Evolutionary conservation across 768 basidiomycete genomes (phyloP), one percentile per base, ranked within the genome.

Genomic region (Rossbeevera mucosa): DNA sequence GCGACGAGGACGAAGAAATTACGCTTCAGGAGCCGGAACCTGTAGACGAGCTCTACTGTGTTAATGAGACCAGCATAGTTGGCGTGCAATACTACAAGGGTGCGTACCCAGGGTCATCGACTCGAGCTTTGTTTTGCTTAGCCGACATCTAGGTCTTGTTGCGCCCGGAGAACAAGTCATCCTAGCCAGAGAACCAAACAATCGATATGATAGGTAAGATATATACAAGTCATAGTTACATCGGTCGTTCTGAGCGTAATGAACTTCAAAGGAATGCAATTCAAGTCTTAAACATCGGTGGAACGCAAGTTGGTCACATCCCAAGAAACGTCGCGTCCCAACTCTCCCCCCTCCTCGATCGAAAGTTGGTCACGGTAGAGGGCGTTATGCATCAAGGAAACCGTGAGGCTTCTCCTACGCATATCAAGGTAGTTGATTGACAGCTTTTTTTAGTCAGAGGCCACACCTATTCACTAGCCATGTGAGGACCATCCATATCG

Each of bases 1-100:
- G 71, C 6, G 76, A 78, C 18, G 79, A 78, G 28, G 65, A 70
- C 1, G 71, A 73, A 2, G 78, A 81, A 31, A 71, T 76, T 12
- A 71, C 65, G 41, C 53, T 59, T 4, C 51, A 57, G 0, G 80
- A 77, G 47, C 73, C 79, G 38, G 84, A 86, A 31, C 53, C 56
- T 6, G 64, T 54, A 16, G 89, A 92, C 53, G 90, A 93, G 66
- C 65, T 90, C 20, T 90, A 86, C 62, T 78, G 82, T 40, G 74
- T 70, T 13, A 47, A 83, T 61, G 65, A 66, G 3, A 78, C 85
- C 0, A 83, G 78, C 44, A 80, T 91, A 9, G 92, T 94, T 0
- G 92, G 92, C 0, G 73, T 94, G 13, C 89, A 91, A 63, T 91
- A 94, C 61, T 94, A 94, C 62, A 74, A 74, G 63, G 86, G 86